Base-by-base conservation (phyloP, 192 early-diverging fungal genomes). In the Spizellomyces punctatus region DNA sequence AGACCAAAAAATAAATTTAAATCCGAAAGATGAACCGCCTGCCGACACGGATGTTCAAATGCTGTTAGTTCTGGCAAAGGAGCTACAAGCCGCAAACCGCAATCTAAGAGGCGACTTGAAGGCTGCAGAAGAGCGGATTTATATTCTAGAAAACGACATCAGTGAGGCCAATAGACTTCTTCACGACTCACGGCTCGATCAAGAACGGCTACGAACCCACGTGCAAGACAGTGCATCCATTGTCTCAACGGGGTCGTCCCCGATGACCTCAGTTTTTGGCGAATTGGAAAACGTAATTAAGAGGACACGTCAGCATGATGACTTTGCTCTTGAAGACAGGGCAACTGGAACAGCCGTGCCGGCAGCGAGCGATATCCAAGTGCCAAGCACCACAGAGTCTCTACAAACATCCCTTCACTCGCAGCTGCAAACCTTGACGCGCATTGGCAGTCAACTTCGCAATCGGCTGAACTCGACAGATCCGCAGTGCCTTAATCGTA, bases 401-500 rank as follows among this genome's bases (percentile, higher is more conserved):
- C 9, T 12, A 22, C 59, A 17, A 61, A 19, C 59, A 2, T 12
- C 21, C 59, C 21, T 61, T 22, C 14, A 22, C 59, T 61, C 59
- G 9, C 68, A 70, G 12, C 43, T 70, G 8, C 68, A 62, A 59
- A 21, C 45, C 5, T 22, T 70, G n/a, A 44, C 58, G 16, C 57
- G 58, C 14, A 19, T 70, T 16, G 58, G 68, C 2, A 46, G 43
- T 8, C 42, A 8, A 14, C 60, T 83, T 8, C 77, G 76, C 52
- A 19, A 55, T 12, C 79, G 78, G 17, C 69, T 83, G 1, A 41
- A 41, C 7, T n/a, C 54, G 7, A 68, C 81, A 4, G 81, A 83
- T 49, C 78, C 78, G 5, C 74, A 74, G 4, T 41, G 46, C 8
- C 63, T 83, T 8, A 83, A 83, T 64, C 76, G 78, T 27, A 67